Conservation (phyloP, 306 rosid species). For the Pyrus communis region DNA sequence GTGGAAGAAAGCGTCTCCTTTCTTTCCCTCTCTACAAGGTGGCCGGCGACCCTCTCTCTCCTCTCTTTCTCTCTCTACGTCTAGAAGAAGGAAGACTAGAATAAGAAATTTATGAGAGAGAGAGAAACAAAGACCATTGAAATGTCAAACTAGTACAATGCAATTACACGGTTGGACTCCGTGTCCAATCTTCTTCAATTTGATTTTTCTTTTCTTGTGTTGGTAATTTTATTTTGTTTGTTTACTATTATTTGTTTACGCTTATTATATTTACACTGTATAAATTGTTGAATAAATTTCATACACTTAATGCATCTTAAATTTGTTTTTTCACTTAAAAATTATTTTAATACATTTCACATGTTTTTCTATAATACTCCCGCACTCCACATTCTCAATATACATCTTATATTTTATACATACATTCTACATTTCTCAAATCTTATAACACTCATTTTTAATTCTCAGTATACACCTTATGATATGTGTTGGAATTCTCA, state of each 20-base stretch:
- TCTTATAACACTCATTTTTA: background rate
- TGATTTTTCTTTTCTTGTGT: background rate
- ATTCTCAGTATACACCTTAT: no score
- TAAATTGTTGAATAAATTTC: no score
- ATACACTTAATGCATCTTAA: accelerated
- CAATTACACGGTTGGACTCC: background rate
- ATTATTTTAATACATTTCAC: no score
- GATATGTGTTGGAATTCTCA: no score
- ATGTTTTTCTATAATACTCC: no score
- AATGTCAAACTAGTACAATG: slow-evolving; percentile 3
- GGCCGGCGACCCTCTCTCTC: slow-evolving; percentile 15
- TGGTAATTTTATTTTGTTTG: background rate
- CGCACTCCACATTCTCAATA: no score
- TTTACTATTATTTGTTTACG: background rate
- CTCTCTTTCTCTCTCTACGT: background rate
- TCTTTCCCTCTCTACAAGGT: slow-evolving; percentile 16
- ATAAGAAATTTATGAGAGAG: background rate
- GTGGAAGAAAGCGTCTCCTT: slow-evolving; percentile 12
- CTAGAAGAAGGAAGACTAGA: slow-evolving; percentile 5
- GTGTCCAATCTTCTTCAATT: background rate
- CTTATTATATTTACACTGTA: accelerated
- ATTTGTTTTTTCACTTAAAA: no score
- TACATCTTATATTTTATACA: no score
- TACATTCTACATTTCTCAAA: no score
- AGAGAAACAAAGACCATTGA: background rate